A percentile compares a stretch with the other conserved stretches of the same genome.
Conservation (phyloP, 257 asterid species). For the Ilex aquifolium region DNA sequence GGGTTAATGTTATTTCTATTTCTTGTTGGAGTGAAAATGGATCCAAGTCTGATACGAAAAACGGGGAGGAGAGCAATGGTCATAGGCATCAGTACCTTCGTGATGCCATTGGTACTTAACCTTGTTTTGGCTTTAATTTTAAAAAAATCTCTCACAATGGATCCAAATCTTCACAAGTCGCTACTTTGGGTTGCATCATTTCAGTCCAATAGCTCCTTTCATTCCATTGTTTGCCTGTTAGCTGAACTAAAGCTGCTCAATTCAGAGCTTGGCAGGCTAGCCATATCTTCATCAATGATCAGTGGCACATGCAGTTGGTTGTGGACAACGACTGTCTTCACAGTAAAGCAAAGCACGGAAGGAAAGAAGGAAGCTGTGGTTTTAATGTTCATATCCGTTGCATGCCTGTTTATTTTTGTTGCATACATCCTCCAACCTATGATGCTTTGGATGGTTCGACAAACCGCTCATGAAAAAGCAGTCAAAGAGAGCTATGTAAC, state of each 20-base stretch:
- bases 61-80: constrained; percentile 27
- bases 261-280: constrained; percentile 31
- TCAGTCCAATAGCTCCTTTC: constrained; percentile 30
- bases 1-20: constrained; percentile 36
- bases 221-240: constrained; percentile 29
- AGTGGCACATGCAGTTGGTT: constrained; percentile 27
- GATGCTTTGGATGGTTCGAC: constrained; percentile 19
- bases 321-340: constrained; percentile 23
- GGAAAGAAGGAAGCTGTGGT: background rate
- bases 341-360: constrained; percentile 16
- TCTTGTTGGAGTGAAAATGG: constrained; percentile 40
- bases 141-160: constrained; percentile 15
- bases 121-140: constrained; percentile 12
- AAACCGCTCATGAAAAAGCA: constrained; percentile 13
- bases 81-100: constrained; percentile 28
- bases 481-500: constrained; percentile 24
- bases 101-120: constrained; percentile 19
- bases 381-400: constrained; percentile 4
- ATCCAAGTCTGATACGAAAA: constrained; percentile 18
- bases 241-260: constrained; percentile 35
- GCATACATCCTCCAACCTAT: constrained; percentile 22
- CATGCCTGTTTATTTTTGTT: constrained; percentile 14
- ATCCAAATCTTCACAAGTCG: constrained; percentile 22
- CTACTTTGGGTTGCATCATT: constrained; percentile 31
- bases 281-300: constrained; percentile 36